Percentiles rank a stretch among this genome's conserved stretches.
Conservation (phyloP, 2,329 filamentous ascomycete species). For the Elsinoe perseae region DNA sequence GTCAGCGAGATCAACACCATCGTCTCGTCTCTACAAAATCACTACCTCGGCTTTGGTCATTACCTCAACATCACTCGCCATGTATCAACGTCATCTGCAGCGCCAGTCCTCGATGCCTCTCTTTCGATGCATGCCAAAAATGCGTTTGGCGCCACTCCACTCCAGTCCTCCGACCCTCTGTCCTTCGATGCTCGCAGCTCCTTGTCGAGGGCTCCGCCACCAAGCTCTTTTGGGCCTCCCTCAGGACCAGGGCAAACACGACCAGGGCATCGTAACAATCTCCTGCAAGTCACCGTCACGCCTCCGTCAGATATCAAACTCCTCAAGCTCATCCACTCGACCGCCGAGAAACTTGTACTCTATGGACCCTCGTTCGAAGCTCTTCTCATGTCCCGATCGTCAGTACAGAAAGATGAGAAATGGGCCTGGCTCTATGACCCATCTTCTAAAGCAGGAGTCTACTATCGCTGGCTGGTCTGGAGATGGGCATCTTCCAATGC, state of each 20-base stretch:
- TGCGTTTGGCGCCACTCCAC: conserved; percentile 67
- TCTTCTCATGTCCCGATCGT: conserved; percentile 75
- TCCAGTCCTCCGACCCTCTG: conserved; percentile 36
- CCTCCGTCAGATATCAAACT: conserved; percentile 70
- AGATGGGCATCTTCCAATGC: conserved; percentile 36
- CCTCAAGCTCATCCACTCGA: conserved; percentile 77
- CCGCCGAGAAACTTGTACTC: conserved; percentile 60
- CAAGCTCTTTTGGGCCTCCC: conserved; percentile 27
- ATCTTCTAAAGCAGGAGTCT: conserved; percentile 68
- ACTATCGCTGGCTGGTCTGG: conserved; percentile 91
- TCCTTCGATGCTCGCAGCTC: conserved; percentile 36
- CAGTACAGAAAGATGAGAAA: conserved; percentile 77
- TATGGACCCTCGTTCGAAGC: conserved; percentile 73
- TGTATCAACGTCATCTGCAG: conserved; percentile 57
- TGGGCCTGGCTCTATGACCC: conserved; percentile 95
- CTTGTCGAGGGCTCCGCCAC: conserved; percentile 38
- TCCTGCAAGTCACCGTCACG: conserved; percentile 43
- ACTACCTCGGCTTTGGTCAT: conserved; percentile 77
- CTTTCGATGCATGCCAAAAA: conserved; percentile 30
- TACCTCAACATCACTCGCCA: conserved; percentile 74
- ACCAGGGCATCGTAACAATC: conserved; percentile 8
- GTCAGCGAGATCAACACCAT: conserved; percentile 74
- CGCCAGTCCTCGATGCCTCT: conserved; percentile 16
- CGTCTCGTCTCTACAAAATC: conserved; percentile 71
- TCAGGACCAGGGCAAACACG: conserved; percentile 19